Evolutionary conservation across 768 basidiomycete species (phyloP).

Genomic region (Pisolithus sp.): DNA sequence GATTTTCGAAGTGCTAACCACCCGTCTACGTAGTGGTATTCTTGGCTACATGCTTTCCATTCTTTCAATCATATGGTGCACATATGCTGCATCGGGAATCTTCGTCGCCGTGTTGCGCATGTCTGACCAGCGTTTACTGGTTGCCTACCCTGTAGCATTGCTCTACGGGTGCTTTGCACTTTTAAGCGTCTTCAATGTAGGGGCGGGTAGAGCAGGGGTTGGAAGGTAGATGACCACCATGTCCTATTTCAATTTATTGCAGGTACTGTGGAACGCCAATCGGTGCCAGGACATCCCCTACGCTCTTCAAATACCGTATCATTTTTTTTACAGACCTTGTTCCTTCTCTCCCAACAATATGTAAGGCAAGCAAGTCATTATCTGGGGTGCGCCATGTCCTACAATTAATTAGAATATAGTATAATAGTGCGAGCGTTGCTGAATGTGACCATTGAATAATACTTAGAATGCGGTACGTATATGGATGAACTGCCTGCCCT

Average conservation of each 20-base stretch:
- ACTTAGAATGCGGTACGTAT: too few species aligned
- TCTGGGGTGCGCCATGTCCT: too few species aligned
- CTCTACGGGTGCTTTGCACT: constrained; percentile 93
- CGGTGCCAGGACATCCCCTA: not conserved
- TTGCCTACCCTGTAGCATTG: constrained; percentile 93
- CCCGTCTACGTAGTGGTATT: constrained; percentile 47
- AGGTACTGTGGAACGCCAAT: not conserved
- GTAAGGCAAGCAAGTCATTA: too few species aligned
- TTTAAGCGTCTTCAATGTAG: constrained; percentile 81
- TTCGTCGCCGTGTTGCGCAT: constrained; percentile 93
- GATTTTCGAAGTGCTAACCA: constrained; percentile 2
- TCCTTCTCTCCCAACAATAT: too few species aligned
- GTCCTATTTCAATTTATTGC: constrained; percentile 1
- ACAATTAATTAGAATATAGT: too few species aligned
- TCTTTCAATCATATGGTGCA: constrained; percentile 91
- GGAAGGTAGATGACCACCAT: constrained; percentile 21
- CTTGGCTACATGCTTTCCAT: constrained; percentile 81
- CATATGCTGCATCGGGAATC: constrained; percentile 91
- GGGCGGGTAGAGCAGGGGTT: constrained; percentile 25
- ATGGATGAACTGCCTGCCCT: too few species aligned
- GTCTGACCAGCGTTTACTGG: constrained; percentile 90
- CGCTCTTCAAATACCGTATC: too few species aligned
- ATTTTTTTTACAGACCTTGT: too few species aligned
- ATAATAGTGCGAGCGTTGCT: too few species aligned
- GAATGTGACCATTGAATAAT: too few species aligned